Conservation (phyloP, 345 rosid genomes). For the Gossypium mustelinum region DNA sequence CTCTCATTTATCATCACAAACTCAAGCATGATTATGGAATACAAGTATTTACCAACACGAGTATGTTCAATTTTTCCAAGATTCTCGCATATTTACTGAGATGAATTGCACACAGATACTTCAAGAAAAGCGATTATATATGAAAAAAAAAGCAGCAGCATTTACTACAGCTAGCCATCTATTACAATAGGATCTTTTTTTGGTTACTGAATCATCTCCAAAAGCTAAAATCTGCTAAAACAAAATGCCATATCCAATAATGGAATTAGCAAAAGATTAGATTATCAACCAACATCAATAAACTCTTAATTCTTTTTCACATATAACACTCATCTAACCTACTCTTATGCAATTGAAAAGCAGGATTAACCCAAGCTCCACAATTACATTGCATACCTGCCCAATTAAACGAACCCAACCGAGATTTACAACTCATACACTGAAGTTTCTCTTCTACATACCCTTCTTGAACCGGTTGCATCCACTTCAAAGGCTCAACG, state of each 20-base stretch:
- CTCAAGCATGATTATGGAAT: not conserved
- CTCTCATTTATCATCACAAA: too few species aligned
- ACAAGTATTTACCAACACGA: too few species aligned
- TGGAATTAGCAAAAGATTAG: not conserved
- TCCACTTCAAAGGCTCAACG: slow-evolving; percentile 96
- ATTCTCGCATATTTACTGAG: not conserved
- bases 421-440: slow-evolving; percentile 75
- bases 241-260: not conserved
- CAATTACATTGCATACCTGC: slow-evolving; percentile 95
- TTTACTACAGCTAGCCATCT: not conserved
- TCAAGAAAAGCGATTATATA: not conserved
- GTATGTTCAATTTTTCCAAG: not conserved
- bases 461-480: slow-evolving; percentile 84
- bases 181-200: not conserved
- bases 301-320: slow-evolving; percentile 18
- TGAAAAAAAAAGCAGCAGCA: not conserved
- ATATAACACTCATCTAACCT: slow-evolving; percentile 60
- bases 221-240: not conserved
- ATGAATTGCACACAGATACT: not conserved
- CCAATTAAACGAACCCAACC: slow-evolving; percentile 91
- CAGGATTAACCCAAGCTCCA: slow-evolving; percentile 91
- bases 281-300: not conserved
- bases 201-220: not conserved
- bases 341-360: slow-evolving; percentile 79
- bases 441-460: slow-evolving; percentile 71